phyloP scores from a whole-genome alignment of 148 eudicot genomes.

The Cornus controversa region DNA sequence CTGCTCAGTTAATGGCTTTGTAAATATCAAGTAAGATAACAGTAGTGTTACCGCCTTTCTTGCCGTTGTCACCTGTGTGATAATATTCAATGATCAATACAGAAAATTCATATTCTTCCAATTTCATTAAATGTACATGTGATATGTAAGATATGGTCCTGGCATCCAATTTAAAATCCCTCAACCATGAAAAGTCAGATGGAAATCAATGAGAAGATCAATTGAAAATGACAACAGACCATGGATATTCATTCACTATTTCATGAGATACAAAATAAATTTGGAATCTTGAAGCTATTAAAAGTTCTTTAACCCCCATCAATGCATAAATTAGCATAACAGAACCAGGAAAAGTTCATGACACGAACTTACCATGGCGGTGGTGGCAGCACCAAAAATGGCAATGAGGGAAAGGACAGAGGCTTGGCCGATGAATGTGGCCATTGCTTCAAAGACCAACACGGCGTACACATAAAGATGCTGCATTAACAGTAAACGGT shows the following conservation, averaged over 20 bases:
- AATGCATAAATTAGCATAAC: background rate
- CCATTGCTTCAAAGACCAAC: constrained; percentile 78
- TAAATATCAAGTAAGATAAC: constrained; percentile 66
- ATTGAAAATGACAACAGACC: background rate
- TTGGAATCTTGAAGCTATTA: too few species aligned
- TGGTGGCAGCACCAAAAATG: constrained; percentile 78
- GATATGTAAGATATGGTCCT: background rate
- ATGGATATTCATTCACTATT: background rate
- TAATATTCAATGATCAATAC: background rate
- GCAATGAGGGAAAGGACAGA: constrained; percentile 81
- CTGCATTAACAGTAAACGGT: constrained; percentile 24
- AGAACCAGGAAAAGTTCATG: background rate
- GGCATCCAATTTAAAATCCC: background rate
- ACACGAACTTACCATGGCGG: constrained; percentile 58
- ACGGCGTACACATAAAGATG: constrained; percentile 82
- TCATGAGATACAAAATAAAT: background rate
- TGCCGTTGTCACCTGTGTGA: constrained; percentile 65
- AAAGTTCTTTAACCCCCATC: background rate
- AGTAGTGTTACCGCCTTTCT: constrained; percentile 75
- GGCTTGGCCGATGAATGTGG: constrained; percentile 78
- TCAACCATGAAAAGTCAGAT: background rate
- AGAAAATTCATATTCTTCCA: too few species aligned
- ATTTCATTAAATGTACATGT: background rate
- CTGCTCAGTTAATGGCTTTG: constrained; percentile 70
- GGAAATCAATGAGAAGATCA: background rate